Base-by-base conservation (phyloP, 371 early-diverging fungal genomes). In the Parasitella parasitica region DNA sequence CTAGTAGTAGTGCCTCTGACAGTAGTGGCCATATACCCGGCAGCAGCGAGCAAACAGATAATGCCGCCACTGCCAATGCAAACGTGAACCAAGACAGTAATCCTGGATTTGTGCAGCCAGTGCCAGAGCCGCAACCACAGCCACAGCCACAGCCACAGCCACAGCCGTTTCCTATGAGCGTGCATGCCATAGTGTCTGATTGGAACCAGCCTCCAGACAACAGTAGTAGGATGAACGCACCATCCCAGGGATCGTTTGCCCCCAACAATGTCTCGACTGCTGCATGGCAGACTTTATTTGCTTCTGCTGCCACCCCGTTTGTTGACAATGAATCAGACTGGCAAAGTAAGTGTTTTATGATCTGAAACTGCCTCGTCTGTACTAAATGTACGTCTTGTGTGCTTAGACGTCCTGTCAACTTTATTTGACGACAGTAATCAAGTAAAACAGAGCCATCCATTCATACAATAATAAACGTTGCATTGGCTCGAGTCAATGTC, bases 231-330 rank as follows among this genome's bases (percentile, higher is more conserved):
- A 27, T 34, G 15, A 20, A 28, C 9, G 15, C 27, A 27, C 32
- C 32, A 32, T 32, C 32, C 3, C 32, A 32, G 32, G 66, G 62
- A 22, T 12, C 36, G 26, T 57, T 48, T 48, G 58, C 35, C n/a
- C n/a, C 49, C 48, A 58, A 58, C 3, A 56, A 35, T 16, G 38
- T 38, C 12, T 64, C 69, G n/a, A 32, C 55, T 27, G 63, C 62
- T 0, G 61, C 66, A 0, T 70, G 70, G 70, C 70, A 70, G 28
- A 57, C 52, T 4, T 20, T 70, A 9, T 70, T 70, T 35, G 35
- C 70, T 9, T 66, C 70, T 24, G 67, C 70, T 32, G 70, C 59
- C 1, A 66, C 70, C 18, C 70, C 66, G 4, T 66, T 70, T 13
- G 52, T 67, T 39, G 67, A 61, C 24, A 53, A 54, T n/a, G 67